phyloP scores from a whole-genome alignment of 495 filamentous ascomycete genomes.

The Apodospora peruviana region DNA sequence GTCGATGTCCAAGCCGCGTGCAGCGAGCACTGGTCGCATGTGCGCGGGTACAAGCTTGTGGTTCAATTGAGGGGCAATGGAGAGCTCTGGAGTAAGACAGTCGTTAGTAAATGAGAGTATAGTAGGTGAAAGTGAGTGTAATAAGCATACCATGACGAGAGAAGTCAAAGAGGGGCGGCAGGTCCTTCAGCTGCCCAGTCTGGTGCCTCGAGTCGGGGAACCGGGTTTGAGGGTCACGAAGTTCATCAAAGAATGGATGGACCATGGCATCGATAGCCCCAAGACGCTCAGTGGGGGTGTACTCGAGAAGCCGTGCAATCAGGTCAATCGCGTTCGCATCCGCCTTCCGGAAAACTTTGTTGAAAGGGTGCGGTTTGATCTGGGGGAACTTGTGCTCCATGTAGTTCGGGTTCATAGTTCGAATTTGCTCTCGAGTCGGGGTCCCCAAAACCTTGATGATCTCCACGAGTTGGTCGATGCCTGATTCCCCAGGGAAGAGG shows the following conservation, averaged over 20 bases:
- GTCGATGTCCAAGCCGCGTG: conserved; percentile 83
- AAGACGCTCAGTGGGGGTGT: conserved; percentile 92
- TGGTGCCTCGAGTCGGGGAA: conserved; percentile 91
- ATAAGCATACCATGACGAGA: conserved; percentile 80
- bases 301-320: conserved; percentile 89
- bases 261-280: conserved; percentile 96
- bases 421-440: conserved; percentile 96
- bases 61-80: conserved; percentile 85
- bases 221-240: conserved; percentile 79
- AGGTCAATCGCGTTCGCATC: conserved; percentile 88
- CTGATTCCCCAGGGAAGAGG: conserved; percentile 97
- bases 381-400: conserved; percentile 99
- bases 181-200: conserved; percentile 65
- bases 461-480: conserved; percentile 97
- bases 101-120: neutral
- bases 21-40: conserved; percentile 64
- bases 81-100: conserved; percentile 65
- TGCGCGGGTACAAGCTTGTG: conserved; percentile 80
- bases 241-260: conserved; percentile 97
- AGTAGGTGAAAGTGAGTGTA: conserved; percentile 2
- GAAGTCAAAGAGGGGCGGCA: conserved; percentile 90
- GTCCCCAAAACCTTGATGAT: conserved; percentile 99
- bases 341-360: conserved; percentile 97
- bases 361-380: conserved; percentile 99
- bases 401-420: conserved; percentile 99